Base-by-base conservation (phyloP, 2,329 filamentous ascomycete species). In the Colletotrichum spinosum region DNA sequence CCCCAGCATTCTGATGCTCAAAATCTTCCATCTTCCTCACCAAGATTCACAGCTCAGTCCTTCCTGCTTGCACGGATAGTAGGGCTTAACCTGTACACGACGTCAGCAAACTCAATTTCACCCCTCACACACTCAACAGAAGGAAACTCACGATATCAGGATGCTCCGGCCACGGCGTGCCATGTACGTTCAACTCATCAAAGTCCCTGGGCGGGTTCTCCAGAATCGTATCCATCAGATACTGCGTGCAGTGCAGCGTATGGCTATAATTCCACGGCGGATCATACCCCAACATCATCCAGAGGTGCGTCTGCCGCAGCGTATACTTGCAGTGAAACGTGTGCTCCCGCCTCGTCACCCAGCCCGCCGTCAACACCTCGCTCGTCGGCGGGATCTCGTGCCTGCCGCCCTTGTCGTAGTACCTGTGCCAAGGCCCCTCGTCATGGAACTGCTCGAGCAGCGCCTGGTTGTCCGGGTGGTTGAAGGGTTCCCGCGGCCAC, bases 51-150 rank as follows among this genome's bases (percentile, higher is more conserved):
- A 64, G 12, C 60, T 60, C n/a, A 64, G 33, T 3, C 49, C 55
- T n/a, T 64, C 60, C 2, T 60, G 60, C 34, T 64, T 64, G 38
- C 60, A 64, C 12, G 60, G 55, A 37, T 64, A 64, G 45, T 64
- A 64, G 8, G 55, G 60, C 25, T 55, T 64, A 1, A 64, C 60
- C 60, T 64, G 12, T 6, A 8, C 11, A 11, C 7, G 9, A 9
- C 10, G 11, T 8, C 45, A 15, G 11, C 4, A 25, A 25, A 25
- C 25, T 63, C 3, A 57, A 34, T 6, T 3, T 33, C 3, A 15
- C n/a, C 34, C n/a, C 33, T 4, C 11, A 4, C 15, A 13, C 2
- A n/a, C 4, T 8, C 9, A 12, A 6, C 33, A 11, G 8, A 46
- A 7, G 9, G 3, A 10, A 8, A 62, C 60, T 58, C 17, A 63